These are phyloP conservation scores for Neurospora sp. DNA, from an alignment of 495 filamentous ascomycete species.

Conservation along the genomic window DNA sequence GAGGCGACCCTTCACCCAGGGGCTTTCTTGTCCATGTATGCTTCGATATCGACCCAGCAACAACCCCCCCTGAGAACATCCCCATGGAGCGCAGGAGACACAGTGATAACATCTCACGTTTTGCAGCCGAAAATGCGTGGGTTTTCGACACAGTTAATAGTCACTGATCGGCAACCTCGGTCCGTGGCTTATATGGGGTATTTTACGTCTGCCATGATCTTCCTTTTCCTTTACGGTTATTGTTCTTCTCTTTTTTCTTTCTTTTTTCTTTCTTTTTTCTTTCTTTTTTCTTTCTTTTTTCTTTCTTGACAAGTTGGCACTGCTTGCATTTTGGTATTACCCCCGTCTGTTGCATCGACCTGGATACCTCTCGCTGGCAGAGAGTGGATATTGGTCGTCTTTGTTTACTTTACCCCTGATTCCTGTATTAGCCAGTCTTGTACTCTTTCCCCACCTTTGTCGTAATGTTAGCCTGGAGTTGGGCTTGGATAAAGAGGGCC, in stretches of 20 bases:
- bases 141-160: background rate
- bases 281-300: too few species aligned
- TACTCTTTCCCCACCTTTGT: background rate
- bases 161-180: background rate
- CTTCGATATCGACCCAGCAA: conserved; percentile 3
- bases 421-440: background rate
- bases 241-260: background rate
- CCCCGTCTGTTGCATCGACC: background rate
- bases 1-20: background rate
- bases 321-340: background rate
- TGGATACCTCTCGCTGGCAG: background rate
- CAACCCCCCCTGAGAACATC: background rate
- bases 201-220: background rate
- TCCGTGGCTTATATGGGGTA: background rate
- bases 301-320: background rate
- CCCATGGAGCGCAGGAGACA: background rate
- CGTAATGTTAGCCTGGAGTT: background rate
- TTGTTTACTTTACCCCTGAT: background rate
- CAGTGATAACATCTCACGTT: background rate
- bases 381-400: background rate
- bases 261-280: background rate
- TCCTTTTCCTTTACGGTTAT: background rate
- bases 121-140: background rate
- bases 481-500: background rate
- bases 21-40: conserved; percentile 19